Evolutionary conservation across 1,284 basidiomycete species (phyloP).

Genomic region (Ceratobasidium sp.): DNA sequence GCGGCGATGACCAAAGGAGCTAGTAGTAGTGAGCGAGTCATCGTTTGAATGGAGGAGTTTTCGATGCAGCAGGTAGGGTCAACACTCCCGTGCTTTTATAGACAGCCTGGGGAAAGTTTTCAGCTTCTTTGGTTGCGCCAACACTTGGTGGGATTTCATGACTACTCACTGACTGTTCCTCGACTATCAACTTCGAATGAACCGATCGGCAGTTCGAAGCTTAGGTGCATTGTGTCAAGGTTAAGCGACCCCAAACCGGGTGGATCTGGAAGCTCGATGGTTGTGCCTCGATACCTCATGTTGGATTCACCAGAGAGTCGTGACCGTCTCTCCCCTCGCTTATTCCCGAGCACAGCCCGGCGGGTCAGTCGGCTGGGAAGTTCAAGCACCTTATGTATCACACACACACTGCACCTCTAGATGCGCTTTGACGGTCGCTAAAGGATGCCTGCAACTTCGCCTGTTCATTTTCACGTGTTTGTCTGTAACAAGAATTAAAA

Average conservation of each 20-base stretch:
- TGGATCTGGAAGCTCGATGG: too few species aligned
- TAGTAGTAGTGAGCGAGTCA: constrained; percentile 19
- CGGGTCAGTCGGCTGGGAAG: background rate
- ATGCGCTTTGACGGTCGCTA: background rate
- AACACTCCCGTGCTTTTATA: background rate
- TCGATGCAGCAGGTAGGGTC: too few species aligned
- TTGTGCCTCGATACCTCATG: background rate
- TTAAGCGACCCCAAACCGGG: background rate
- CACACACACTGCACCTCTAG: background rate
- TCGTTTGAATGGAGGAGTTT: constrained; percentile 40
- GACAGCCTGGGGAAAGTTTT: background rate
- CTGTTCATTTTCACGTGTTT: too few species aligned
- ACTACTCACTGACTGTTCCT: background rate
- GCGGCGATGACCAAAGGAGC: constrained; percentile 9
- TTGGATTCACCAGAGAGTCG: background rate
- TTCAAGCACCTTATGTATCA: background rate
- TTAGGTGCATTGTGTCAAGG: too few species aligned
- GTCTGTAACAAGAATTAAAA: too few species aligned
- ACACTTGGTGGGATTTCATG: too few species aligned
- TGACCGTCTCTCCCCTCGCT: background rate
- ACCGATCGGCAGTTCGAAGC: background rate
- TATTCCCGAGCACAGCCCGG: background rate
- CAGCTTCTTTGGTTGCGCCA: background rate
- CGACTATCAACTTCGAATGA: constrained; percentile 4
- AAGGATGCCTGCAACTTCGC: too few species aligned